Conservation (phyloP, 495 filamentous ascomycete species). For the Friedmanniomyces endolithicus region DNA sequence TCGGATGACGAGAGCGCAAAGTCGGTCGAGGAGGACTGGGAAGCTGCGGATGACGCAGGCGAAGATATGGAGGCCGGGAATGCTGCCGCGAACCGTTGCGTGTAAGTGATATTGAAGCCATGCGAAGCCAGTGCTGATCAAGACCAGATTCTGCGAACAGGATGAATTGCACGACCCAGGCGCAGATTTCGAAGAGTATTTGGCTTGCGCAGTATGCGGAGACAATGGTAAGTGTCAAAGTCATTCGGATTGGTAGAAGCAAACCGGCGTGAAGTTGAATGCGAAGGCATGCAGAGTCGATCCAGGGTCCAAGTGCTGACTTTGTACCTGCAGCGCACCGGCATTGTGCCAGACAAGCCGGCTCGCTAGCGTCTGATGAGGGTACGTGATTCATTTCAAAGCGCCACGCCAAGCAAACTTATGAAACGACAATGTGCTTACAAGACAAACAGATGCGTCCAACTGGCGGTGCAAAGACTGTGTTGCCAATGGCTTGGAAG, state of each 20-base stretch:
- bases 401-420: slow-evolving; percentile 16
- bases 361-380: slow-evolving; percentile 55
- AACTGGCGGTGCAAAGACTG: slow-evolving; percentile 76
- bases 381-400: slow-evolving; percentile 37
- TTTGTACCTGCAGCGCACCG: slow-evolving; percentile 59
- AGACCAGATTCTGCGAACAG: slow-evolving; percentile 55
- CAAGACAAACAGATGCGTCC: slow-evolving; percentile 38
- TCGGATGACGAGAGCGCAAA: slow-evolving; percentile 53
- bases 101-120: slow-evolving; percentile 40
- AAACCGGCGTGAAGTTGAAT: neutral
- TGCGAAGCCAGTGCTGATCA: neutral
- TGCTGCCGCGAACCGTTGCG: slow-evolving; percentile 48
- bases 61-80: slow-evolving; percentile 58
- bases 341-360: slow-evolving; percentile 77
- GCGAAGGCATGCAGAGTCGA: neutral
- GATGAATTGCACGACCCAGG: slow-evolving; percentile 79
- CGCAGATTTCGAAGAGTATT: slow-evolving; percentile 76
- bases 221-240: slow-evolving; percentile 66
- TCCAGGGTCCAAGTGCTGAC: slow-evolving; percentile 27
- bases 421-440: slow-evolving; percentile 3
- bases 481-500: slow-evolving; percentile 48
- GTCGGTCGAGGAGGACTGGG: slow-evolving; percentile 57
- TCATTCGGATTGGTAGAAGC: slow-evolving; percentile 24
- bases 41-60: slow-evolving; percentile 46
- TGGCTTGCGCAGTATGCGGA: slow-evolving; percentile 68